Percentiles rank a stretch among this genome's conserved stretches.
These are phyloP conservation scores for Schrenkiella parvula DNA, from an alignment of 345 rosid species.

Conservation along the genomic window DNA sequence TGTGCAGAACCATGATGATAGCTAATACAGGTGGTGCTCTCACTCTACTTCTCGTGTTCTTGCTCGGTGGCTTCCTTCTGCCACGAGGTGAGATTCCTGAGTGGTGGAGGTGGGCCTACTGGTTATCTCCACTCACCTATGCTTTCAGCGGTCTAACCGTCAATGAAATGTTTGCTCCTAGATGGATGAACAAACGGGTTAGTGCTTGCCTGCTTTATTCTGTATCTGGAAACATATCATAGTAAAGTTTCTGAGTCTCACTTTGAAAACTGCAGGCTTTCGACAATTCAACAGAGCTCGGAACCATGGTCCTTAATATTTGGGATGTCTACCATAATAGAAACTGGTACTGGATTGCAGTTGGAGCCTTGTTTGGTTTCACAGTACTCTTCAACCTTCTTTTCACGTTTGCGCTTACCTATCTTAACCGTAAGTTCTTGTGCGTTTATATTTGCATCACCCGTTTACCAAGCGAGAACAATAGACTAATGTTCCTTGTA, in stretches of 20 bases:
- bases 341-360: constrained; percentile 85
- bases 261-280: constrained; percentile 40
- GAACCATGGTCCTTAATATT: constrained; percentile 47
- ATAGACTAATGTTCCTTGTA: background rate
- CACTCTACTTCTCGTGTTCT: constrained; percentile 33
- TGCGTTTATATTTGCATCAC: background rate
- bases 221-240: background rate
- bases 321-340: constrained; percentile 43
- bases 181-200: constrained; percentile 45
- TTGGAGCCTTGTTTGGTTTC: constrained; percentile 65
- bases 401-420: constrained; percentile 60
- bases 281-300: constrained; percentile 39
- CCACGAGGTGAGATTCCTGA: constrained; percentile 38
- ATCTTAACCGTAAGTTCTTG: constrained; percentile 57
- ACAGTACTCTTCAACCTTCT: constrained; percentile 66
- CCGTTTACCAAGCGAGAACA: background rate
- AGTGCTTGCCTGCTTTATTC: constrained; percentile 18
- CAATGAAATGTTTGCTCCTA: constrained; percentile 53
- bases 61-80: constrained; percentile 57
- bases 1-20: constrained; percentile 45
- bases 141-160: constrained; percentile 46
- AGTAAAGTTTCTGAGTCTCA: background rate
- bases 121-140: constrained; percentile 63
- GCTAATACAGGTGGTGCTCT: constrained; percentile 43
- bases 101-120: constrained; percentile 67